Evolutionary conservation across 2,329 filamentous ascomycete genomes (phyloP), one percentile per base, ranked within the genome.

Genomic region (Alternaria infectoria): DNA sequence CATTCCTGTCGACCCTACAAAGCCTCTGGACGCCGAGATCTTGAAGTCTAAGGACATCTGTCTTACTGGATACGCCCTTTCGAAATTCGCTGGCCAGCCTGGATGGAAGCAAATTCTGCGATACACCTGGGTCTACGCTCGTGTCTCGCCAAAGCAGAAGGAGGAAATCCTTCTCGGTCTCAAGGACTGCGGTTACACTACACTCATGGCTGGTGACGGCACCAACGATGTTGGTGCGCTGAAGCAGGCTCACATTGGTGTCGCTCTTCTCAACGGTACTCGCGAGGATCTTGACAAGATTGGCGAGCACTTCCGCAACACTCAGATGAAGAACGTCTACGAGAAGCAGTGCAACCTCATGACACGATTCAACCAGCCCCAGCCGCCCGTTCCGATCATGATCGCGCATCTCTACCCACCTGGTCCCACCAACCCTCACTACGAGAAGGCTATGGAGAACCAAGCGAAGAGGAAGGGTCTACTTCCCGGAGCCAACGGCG

Each of bases 291-390:
- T 99, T 57, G 90, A 90, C 60, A 93, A 91, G 79, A 99, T 99
- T 73, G 91, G 92, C 25, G 96, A 98, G 77, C 94, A 99, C 81
- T 90, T 91, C 75, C 91, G 96, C 72, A 97, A 93, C 80, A 97
- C 91, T 44, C 97, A 93, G 86, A 96, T 99, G 92, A 98, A 97
- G 86, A 94, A 97, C 69, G 88, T 99, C 68, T 99, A 99, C 79
- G 93, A 98, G 83, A 98, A 99, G 85, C 96, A 99, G 80, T 87
- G 91, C 60, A 85, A 90, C 50, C 86, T 99, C 79, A 97, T 99
- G 93, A 88, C 91, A 77, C 89, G 95, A 68, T 99, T 98, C 87
- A 97, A 97, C 79, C 94, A 97, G 80, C 93, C 94, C 13, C 80
- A 89, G 2, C 96, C 96, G n/a, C 96, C 96, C 1, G 92, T 98